Percentiles rank a stretch among this genome's conserved stretches.
Evolutionary conservation across 257 asterid genomes (phyloP).

Genomic region (Paulownia fortunei): DNA sequence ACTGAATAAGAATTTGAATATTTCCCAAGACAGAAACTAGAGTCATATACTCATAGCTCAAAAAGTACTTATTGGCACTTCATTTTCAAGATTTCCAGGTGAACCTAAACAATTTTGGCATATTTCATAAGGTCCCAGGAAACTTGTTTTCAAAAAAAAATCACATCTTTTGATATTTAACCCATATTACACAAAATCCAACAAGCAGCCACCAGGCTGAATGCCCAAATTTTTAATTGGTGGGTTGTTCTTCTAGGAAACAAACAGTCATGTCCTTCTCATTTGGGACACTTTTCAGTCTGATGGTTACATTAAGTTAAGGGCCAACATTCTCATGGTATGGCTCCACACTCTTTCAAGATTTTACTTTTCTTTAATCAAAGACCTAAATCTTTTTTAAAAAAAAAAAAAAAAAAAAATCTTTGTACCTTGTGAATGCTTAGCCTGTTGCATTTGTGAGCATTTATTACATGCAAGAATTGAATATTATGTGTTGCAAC

Average conservation of each 20-base stretch:
- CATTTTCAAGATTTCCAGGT: constrained; percentile 23
- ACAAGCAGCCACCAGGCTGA: constrained; percentile 2
- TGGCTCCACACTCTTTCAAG: constrained; percentile 57
- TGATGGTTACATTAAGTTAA: constrained; percentile 50
- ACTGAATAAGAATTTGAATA: no score
- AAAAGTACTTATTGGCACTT: neutral
- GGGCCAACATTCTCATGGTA: constrained; percentile 80
- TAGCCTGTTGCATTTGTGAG: neutral
- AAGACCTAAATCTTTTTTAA: neutral
- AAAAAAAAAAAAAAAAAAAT: no score
- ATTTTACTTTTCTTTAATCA: neutral
- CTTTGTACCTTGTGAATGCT: neutral
- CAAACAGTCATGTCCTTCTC: constrained; percentile 61
- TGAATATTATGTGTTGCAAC: neutral
- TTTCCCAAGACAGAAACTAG: no score
- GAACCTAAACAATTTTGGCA: constrained; percentile 25
- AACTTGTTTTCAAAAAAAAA: neutral
- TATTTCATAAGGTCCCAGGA: neutral
- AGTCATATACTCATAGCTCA: no score
- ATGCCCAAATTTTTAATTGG: constrained; percentile 7
- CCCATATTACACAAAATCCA: neutral
- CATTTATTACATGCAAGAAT: neutral
- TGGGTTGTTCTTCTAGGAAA: constrained; percentile 23
- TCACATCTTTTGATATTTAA: neutral
- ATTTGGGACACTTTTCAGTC: constrained; percentile 57